Evolutionary conservation across 352 stramenopile genomes (phyloP).

Genomic region (Globisporangium mamillatum): DNA sequence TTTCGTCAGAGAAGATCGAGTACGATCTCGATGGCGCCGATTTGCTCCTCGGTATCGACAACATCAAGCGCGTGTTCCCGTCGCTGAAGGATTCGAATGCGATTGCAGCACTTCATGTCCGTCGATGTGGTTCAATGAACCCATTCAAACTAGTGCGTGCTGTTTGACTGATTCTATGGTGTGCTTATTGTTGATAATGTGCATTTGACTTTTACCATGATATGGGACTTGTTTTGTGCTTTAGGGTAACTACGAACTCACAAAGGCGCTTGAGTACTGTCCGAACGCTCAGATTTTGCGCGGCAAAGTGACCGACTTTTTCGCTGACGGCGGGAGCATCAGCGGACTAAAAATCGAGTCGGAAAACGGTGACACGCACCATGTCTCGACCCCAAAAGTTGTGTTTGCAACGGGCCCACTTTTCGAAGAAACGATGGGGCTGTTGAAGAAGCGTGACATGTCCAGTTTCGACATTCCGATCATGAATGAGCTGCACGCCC

Average conservation of each 20-base stretch:
- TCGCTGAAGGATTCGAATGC: constrained; percentile 58
- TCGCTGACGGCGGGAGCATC: constrained; percentile 41
- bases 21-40: constrained; percentile 66
- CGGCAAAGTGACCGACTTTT: constrained; percentile 64
- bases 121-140: constrained; percentile 67
- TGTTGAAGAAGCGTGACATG: constrained; percentile 52
- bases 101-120: constrained; percentile 60
- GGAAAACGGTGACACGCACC: constrained; percentile 44
- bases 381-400: constrained; percentile 60
- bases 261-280: constrained; percentile 62
- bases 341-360: constrained; percentile 54
- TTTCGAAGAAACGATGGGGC: constrained; percentile 58
- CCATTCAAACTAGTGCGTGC: constrained; percentile 53
- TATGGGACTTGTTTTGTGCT: not conserved
- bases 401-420: constrained; percentile 71
- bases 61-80: constrained; percentile 51
- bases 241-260: constrained; percentile 57
- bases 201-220: not conserved
- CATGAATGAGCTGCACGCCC: constrained; percentile 73
- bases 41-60: constrained; percentile 63
- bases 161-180: not conserved
- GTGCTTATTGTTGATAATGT: not conserved
- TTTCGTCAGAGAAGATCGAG: constrained; percentile 41
- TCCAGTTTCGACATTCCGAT: constrained; percentile 60
- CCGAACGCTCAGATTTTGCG: constrained; percentile 50